Evolutionary conservation across 192 early-diverging fungal genomes (phyloP), one percentile per base, ranked within the genome.

Genomic region (Entomortierella lignicola): DNA sequence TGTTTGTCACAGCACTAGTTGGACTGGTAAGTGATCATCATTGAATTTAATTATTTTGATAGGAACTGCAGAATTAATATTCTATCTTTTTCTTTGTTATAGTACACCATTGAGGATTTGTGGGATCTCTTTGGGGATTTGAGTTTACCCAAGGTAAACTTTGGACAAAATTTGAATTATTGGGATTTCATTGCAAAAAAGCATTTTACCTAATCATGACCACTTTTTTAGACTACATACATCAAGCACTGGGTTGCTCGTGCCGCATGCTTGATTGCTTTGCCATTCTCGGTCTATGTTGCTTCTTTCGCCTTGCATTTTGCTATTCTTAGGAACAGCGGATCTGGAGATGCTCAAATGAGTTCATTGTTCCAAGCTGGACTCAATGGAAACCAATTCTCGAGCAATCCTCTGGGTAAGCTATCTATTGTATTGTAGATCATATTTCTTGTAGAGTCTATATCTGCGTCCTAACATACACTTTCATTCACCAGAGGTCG

Each of bases 301-400:
- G 62, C 91, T 23, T 87, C 89, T 32, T 99, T 99, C 71, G 84
- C 77, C 55, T 56, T 96, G 10, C 98, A 99, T 83, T 99, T 99
- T 85, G 80, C 88, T 37, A 88, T 99, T 26, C 83, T 99, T 41
- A 89, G 86, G 69, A 84, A 87, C 51, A 90, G 86, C 31, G 98
- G 98, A 0, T 82, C 91, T 4, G 97, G 97, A 7, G 95, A 98
- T 82, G 91, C 92, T 20, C 89, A 91, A 53, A 99, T 99, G 98
- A 92, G 93, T 72, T 95, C 95, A 7, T 83, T 97, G n/a, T 99
- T 99, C 86, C 98, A 99, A 80, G 95, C 96, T n/a, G 82, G 87
- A 26, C 82, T 99, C 25, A 63, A 86, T 42, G 98, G 98, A 37
- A 96, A 89, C 80, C 81, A 88, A 54, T 91, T 98, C 26, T 63